Percentiles rank a stretch among this genome's conserved stretches.
phyloP scores from a whole-genome alignment of 2,329 filamentous ascomycete species.

The Aspergillus udagawae region DNA sequence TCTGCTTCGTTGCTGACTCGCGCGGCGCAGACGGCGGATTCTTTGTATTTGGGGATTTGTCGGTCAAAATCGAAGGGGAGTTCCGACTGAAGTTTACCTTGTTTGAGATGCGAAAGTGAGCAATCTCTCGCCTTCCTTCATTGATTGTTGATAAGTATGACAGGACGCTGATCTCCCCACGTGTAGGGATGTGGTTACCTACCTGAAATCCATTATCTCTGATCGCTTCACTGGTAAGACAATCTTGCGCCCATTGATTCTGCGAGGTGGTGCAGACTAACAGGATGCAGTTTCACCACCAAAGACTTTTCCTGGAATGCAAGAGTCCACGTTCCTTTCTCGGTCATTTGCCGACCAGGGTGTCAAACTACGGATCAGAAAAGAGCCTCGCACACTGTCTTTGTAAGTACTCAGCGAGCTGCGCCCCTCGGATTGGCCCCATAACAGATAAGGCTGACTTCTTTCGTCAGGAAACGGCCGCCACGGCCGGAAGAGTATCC shows the following conservation, averaged over 20 bases:
- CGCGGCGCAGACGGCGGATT: constrained; percentile 64
- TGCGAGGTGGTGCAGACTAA: constrained; percentile 7
- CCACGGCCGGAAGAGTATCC: constrained; percentile 38
- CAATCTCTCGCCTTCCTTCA: background rate
- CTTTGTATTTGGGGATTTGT: constrained; percentile 88
- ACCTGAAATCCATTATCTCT: constrained; percentile 55
- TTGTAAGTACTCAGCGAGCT: constrained; percentile 25
- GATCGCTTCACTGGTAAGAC: constrained; percentile 63
- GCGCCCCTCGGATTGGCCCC: background rate
- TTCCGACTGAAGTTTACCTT: constrained; percentile 74
- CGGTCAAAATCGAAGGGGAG: constrained; percentile 67
- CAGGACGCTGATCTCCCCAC: constrained; percentile 14
- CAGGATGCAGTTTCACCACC: constrained; percentile 37
- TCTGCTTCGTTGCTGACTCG: constrained; percentile 3
- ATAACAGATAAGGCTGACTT: constrained; percentile 12
- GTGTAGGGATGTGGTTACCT: constrained; percentile 43
- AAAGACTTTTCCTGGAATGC: constrained; percentile 74
- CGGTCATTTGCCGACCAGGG: constrained; percentile 83
- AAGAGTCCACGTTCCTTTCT: constrained; percentile 76
- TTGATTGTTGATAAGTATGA: constrained; percentile 5
- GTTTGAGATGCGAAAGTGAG: constrained; percentile 65
- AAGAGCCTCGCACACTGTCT: constrained; percentile 65
- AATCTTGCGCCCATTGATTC: background rate
- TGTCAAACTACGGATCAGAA: constrained; percentile 74
- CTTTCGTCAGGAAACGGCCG: constrained; percentile 34